These are phyloP conservation scores for Cicer cuneatum DNA, from an alignment of 306 rosid genomes.

Conservation along the genomic window DNA sequence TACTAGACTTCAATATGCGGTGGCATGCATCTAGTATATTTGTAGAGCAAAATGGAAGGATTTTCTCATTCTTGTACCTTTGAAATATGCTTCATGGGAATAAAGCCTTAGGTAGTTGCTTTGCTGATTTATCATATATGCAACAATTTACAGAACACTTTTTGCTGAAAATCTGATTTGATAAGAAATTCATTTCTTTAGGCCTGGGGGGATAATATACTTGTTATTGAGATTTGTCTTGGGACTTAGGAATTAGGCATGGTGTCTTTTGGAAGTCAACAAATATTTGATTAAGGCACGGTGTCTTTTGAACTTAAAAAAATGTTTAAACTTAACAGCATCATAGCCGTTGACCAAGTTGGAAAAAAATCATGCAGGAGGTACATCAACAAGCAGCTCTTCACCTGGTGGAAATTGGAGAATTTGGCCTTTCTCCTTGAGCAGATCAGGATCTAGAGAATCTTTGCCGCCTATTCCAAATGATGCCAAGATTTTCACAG, in stretches of 20 bases:
- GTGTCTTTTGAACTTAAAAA: conserved; percentile 46
- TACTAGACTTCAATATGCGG: conserved; percentile 2
- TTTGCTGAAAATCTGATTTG: conserved; percentile 40
- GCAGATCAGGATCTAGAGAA: conserved; percentile 55
- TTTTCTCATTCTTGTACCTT: conserved; percentile 37
- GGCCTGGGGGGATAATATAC: conserved; percentile 44
- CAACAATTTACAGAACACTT: conserved; percentile 45
- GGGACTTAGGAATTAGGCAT: conserved; percentile 45
- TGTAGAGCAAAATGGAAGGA: conserved; percentile 34
- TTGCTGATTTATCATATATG: conserved; percentile 43
- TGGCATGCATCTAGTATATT: conserved; percentile 33
- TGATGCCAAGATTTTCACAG: conserved; percentile 39
- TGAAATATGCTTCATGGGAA: conserved; percentile 37
- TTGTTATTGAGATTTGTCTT: conserved; percentile 46
- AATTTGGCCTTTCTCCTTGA: conserved; percentile 81
- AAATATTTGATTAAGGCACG: conserved; percentile 34
- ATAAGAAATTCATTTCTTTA: conserved; percentile 46
- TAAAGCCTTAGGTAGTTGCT: conserved; percentile 37
- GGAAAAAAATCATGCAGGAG: conserved; percentile 66
- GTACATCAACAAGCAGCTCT: conserved; percentile 49
- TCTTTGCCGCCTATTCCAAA: conserved; percentile 46
- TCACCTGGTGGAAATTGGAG: conserved; percentile 72
- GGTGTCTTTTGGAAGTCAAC: conserved; percentile 2
- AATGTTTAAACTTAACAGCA: conserved; percentile 44
- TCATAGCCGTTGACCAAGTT: conserved; percentile 53